Evolutionary conservation across 1,139 yeast genomes (phyloP).

Genomic region (Sugiyamaella novakii): DNA sequence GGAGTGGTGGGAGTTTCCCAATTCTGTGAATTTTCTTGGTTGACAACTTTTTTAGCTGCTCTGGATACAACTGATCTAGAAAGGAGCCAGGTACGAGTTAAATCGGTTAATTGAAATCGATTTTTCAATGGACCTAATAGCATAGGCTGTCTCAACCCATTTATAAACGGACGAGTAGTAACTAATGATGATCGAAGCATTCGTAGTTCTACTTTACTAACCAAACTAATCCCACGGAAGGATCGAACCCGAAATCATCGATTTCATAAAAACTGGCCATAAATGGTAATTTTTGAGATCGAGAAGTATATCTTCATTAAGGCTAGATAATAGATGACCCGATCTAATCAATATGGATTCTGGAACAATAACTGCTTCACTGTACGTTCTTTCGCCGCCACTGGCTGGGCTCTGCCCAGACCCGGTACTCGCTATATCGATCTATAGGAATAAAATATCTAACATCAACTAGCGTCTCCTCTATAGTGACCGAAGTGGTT

Average conservation of each 20-base stretch:
- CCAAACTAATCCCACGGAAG: no score
- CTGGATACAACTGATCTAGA: slow-evolving; percentile 17
- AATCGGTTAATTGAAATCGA: not conserved
- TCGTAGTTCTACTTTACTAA: not conserved
- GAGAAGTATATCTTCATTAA: not conserved
- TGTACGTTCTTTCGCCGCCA: slow-evolving; percentile 18
- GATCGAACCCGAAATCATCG: no score
- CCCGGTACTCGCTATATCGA: not conserved
- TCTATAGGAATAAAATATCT: not conserved
- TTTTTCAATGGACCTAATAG: not conserved
- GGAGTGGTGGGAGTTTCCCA: not conserved
- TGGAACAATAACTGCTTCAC: slow-evolving; percentile 24
- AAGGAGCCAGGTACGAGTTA: not conserved
- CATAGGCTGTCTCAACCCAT: not conserved
- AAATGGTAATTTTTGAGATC: slow-evolving; percentile 8
- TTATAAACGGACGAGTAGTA: not conserved
- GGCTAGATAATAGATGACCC: no score
- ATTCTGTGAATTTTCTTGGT: not conserved
- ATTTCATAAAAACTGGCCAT: not conserved
- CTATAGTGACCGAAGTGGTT: slow-evolving; percentile 31
- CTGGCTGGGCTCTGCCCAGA: not conserved
- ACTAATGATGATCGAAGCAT: slow-evolving; percentile 1
- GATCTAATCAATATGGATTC: slow-evolving; percentile 25
- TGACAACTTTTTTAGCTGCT: slow-evolving; percentile 20
- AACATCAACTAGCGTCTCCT: slow-evolving; percentile 14